Conservation (phyloP, 805 yeast species). For the Yarrowia sp. region DNA sequence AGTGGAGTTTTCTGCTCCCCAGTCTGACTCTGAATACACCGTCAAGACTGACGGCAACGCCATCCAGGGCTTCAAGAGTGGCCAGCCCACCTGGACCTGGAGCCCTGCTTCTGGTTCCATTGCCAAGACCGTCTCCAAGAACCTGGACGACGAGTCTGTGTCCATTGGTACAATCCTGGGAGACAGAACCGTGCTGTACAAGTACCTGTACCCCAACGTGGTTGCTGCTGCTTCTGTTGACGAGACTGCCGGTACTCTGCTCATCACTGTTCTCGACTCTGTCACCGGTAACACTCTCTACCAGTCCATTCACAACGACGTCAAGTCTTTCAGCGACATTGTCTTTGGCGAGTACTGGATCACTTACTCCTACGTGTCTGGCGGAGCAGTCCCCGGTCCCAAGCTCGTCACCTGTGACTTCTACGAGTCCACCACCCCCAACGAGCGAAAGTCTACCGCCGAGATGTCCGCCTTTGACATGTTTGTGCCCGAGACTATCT, state of each 20-base stretch:
- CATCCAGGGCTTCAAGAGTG: constrained; percentile 42
- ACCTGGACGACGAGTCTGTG: constrained; percentile 55
- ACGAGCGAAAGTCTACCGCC: constrained; percentile 52
- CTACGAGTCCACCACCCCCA: constrained; percentile 68
- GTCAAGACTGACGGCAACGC: constrained; percentile 37
- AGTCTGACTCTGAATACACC: constrained; percentile 40
- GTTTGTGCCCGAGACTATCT: constrained; percentile 57
- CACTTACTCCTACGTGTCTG: constrained; percentile 67
- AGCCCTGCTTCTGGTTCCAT: constrained; percentile 52
- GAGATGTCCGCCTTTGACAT: constrained; percentile 51
- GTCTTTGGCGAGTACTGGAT: constrained; percentile 86
- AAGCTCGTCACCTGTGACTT: constrained; percentile 77
- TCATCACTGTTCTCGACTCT: constrained; percentile 66
- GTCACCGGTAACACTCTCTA: constrained; percentile 70
- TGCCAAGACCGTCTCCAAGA: constrained; percentile 53
- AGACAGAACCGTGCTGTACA: constrained; percentile 78
- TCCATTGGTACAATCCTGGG: constrained; percentile 73
- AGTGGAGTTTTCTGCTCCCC: constrained; percentile 11
- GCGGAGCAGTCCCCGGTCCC: constrained; percentile 58
- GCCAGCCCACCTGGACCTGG: constrained; percentile 53
- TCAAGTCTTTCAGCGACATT: constrained; percentile 57
- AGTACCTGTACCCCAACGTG: constrained; percentile 77
- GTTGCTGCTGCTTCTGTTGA: constrained; percentile 59
- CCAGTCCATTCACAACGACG: constrained; percentile 54
- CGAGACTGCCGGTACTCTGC: constrained; percentile 49